Conservation (phyloP, 2,329 filamentous ascomycete species). For the Trichophyton verrucosum region DNA sequence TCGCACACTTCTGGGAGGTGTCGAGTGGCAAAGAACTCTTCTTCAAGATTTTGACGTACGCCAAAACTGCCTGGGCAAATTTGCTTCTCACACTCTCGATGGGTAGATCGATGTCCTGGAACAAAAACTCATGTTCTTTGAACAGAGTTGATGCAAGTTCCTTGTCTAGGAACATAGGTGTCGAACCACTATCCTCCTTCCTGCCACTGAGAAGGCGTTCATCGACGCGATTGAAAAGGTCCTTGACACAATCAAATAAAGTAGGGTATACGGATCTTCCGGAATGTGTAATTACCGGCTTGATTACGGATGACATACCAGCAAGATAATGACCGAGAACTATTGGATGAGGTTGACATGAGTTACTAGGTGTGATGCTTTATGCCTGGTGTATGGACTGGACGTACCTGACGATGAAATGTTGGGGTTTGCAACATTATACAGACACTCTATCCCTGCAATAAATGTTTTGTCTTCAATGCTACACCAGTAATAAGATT, state of each 20-base stretch:
- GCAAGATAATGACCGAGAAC: conserved; percentile 22
- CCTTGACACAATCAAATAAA: conserved; percentile 25
- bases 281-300: conserved; percentile 22
- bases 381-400: conserved; percentile 15
- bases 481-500: conserved; percentile 8
- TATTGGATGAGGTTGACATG: conserved; percentile 14
- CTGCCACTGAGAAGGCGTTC: conserved; percentile 14
- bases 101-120: conserved; percentile 23
- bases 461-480: conserved; percentile 25
- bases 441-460: conserved; percentile 28
- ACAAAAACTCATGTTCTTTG: conserved; percentile 22
- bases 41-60: conserved; percentile 22
- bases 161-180: conserved; percentile 10
- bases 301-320: conserved; percentile 20
- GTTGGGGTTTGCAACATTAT: conserved; percentile 27
- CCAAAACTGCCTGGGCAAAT: conserved; percentile 26
- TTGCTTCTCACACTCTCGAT: conserved; percentile 27
- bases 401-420: conserved; percentile 11
- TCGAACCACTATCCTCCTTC: not conserved
- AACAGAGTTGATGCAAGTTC: conserved; percentile 18
- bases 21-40: conserved; percentile 15
- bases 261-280: conserved; percentile 25
- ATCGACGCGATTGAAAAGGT: conserved; percentile 22
- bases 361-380: conserved; percentile 11
- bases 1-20: conserved; percentile 15